Percentiles rank a stretch among this genome's conserved stretches.
phyloP scores from a whole-genome alignment of 306 rosid genomes.

The Fragaria iinumae region DNA sequence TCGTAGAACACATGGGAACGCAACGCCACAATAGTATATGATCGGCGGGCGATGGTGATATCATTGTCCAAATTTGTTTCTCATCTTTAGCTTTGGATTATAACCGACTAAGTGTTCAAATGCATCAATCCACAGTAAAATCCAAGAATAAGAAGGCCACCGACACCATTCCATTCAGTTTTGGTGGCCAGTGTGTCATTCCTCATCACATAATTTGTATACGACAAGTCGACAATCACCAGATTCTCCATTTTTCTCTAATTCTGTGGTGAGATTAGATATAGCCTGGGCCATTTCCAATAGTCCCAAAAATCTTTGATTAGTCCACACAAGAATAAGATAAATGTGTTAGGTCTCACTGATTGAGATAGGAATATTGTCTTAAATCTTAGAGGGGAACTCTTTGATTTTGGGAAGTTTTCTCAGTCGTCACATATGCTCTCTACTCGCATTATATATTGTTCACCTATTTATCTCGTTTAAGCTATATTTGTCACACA shows the following conservation, averaged over 20 bases:
- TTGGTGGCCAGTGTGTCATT: not conserved
- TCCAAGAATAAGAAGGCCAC: conserved; percentile 29
- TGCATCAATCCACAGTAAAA: conserved; percentile 12
- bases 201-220: not conserved
- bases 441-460: not conserved
- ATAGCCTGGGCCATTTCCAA: not conserved
- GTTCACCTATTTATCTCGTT: not conserved
- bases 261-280: not conserved
- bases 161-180: conserved; percentile 27
- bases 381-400: not conserved
- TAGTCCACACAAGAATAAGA: no score
- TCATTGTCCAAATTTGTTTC: not conserved
- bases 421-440: no score
- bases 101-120: not conserved
- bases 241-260: not conserved
- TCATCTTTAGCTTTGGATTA: not conserved
- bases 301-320: no score
- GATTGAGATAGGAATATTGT: not conserved
- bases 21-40: not conserved
- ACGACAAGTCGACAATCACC: conserved; percentile 11
- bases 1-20: not conserved
- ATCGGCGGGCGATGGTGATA: not conserved
- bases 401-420: not conserved
- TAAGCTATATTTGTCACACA: not conserved
- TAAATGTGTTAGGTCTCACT: not conserved